Conservation (phyloP, 2,329 filamentous ascomycete species). For the Exophiala mesophila region DNA sequence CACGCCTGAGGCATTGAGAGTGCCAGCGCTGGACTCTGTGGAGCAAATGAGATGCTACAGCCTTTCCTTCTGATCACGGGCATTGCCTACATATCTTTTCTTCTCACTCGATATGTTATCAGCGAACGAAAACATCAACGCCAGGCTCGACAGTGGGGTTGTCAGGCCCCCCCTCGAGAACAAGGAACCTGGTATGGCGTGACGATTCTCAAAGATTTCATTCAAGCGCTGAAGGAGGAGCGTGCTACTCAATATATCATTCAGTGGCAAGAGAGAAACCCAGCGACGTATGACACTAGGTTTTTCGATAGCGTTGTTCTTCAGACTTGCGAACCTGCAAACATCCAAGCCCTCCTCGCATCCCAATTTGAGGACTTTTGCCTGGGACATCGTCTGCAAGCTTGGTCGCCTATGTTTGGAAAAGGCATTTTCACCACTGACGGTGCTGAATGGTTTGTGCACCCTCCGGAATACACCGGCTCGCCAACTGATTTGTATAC, state of each 20-base stretch:
- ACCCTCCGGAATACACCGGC: too few species aligned
- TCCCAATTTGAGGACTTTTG: constrained; percentile 78
- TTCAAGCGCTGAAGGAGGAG: not conserved
- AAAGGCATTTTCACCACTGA: constrained; percentile 43
- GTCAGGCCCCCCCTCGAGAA: constrained; percentile 1
- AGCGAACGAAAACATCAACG: not conserved
- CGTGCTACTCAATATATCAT: not conserved
- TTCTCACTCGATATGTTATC: not conserved
- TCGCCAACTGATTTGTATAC: not conserved
- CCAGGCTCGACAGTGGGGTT: not conserved
- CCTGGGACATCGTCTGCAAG: constrained; percentile 55
- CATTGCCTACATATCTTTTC: too few species aligned
- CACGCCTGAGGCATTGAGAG: too few species aligned
- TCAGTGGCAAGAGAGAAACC: not conserved
- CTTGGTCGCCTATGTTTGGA: constrained; percentile 4
- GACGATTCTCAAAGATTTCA: not conserved
- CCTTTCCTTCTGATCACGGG: too few species aligned
- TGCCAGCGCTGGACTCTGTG: too few species aligned
- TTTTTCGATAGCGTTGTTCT: too few species aligned
- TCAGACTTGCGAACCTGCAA: constrained; percentile 4
- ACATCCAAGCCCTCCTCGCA: constrained; percentile 59
- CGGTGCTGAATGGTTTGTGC: constrained; percentile 38
- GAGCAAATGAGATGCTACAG: too few species aligned
- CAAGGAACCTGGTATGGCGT: constrained; percentile 1
- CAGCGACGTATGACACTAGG: not conserved